Percentiles rank a stretch among this genome's conserved stretches.
Evolutionary conservation across 2,329 filamentous ascomycete species (phyloP).

Genomic region (Trichoderma cornu-damae): DNA sequence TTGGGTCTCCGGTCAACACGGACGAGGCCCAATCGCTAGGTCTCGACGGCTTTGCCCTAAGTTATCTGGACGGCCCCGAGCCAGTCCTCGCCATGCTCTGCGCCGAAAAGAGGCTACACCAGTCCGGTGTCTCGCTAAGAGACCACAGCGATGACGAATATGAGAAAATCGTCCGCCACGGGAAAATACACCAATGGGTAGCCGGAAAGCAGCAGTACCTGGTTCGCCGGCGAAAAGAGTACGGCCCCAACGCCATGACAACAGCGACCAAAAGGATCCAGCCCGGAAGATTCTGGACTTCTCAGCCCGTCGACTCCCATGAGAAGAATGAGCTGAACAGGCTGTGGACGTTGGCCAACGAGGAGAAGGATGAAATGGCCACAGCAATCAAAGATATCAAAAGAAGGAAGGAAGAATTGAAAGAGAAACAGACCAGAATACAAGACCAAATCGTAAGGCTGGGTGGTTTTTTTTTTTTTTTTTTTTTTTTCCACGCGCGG

Average conservation of each 20-base stretch:
- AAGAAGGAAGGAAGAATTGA: constrained; percentile 38
- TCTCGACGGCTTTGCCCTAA: constrained; percentile 73
- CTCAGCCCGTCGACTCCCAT: constrained; percentile 65
- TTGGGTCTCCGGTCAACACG: constrained; percentile 48
- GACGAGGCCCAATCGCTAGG: constrained; percentile 56
- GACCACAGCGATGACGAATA: constrained; percentile 65
- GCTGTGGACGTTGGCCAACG: constrained; percentile 42
- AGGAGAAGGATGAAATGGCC: constrained; percentile 34
- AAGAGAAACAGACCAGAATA: constrained; percentile 40
- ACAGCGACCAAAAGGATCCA: constrained; percentile 59
- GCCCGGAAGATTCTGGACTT: constrained; percentile 65
- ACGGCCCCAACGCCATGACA: constrained; percentile 67
- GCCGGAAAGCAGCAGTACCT: constrained; percentile 59
- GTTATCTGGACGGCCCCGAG: constrained; percentile 74
- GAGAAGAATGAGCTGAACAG: constrained; percentile 58
- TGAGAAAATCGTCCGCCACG: constrained; percentile 53
- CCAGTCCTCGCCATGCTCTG: constrained; percentile 87
- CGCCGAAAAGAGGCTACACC: constrained; percentile 62
- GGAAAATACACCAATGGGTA: constrained; percentile 63
- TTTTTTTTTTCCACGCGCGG: too few species aligned
- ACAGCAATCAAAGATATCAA: constrained; percentile 33
- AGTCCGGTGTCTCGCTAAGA: constrained; percentile 57
- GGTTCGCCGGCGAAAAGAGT: constrained; percentile 69
- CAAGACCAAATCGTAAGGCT: constrained; percentile 35
- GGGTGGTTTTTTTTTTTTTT: background rate